phyloP scores from a whole-genome alignment of 805 yeast genomes.

The Starmerella sp. region DNA sequence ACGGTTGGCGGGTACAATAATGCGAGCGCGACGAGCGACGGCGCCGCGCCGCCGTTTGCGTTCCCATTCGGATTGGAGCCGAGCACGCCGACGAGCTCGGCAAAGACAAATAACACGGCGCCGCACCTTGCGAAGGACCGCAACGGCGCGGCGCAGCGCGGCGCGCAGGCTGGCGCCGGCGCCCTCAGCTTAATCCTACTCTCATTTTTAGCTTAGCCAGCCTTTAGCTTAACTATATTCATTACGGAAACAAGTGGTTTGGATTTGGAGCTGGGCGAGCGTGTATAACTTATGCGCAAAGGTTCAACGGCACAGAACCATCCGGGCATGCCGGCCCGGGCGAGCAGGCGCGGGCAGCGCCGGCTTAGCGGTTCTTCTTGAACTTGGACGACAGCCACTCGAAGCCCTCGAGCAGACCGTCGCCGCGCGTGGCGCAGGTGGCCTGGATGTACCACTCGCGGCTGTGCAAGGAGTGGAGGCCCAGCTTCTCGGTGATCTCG shows the following conservation, averaged over 20 bases:
- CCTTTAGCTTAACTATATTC: constrained; percentile 6
- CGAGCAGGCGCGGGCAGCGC: not conserved
- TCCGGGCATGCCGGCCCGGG: not conserved
- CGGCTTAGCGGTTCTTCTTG: constrained; percentile 50
- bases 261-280: constrained; percentile 2
- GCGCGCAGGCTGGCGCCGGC: not conserved
- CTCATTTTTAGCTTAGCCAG: not conserved
- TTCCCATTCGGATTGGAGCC: too few relatives aligned
- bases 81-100: not conserved
- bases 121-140: not conserved
- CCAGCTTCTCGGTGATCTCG: constrained; percentile 93
- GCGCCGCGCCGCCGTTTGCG: too few relatives aligned
- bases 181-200: not conserved
- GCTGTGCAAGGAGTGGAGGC: constrained; percentile 93
- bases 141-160: not conserved
- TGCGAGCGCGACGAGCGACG: too few relatives aligned
- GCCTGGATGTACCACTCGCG: constrained; percentile 99
- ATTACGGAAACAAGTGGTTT: constrained; percentile 3
- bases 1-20: too few relatives aligned
- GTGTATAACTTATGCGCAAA: constrained; percentile 1
- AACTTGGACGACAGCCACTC: constrained; percentile 92
- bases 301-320: not conserved
- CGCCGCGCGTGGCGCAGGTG: constrained; percentile 98
- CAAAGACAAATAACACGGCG: too few relatives aligned
- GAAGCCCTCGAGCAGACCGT: constrained; percentile 94